These are phyloP conservation scores for Colletotrichum sp. DNA, from an alignment of 2,329 filamentous ascomycete genomes.

Conservation along the genomic window DNA sequence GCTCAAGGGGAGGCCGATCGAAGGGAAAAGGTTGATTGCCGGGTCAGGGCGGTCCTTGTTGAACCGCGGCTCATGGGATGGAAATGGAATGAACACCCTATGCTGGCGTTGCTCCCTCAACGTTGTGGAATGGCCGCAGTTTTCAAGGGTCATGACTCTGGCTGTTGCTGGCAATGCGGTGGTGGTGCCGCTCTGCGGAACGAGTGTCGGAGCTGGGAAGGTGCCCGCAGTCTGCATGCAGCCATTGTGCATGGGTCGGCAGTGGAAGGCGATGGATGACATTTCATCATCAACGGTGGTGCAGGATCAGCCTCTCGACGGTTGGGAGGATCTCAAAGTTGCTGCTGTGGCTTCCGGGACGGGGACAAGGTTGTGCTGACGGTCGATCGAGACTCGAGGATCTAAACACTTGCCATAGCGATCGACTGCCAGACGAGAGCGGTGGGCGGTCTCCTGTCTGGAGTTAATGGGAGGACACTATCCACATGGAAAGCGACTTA, in stretches of 20 bases:
- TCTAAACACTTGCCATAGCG: not conserved
- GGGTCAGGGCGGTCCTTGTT: not conserved
- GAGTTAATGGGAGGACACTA: not conserved
- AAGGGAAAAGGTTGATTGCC: not conserved
- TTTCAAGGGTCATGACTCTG: slow-evolving; percentile 8
- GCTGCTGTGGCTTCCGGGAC: not conserved
- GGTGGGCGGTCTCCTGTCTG: not conserved
- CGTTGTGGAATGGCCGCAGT: not conserved
- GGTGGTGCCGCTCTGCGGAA: not conserved
- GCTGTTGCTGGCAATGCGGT: not conserved
- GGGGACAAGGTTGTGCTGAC: not conserved
- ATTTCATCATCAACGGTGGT: not conserved
- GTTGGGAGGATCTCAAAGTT: not conserved
- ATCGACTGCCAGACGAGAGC: not conserved
- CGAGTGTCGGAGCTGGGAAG: not conserved
- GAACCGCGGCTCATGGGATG: slow-evolving; percentile 5
- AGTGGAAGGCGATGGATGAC: not conserved
- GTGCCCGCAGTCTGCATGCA: slow-evolving; percentile 3
- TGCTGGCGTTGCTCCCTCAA: slow-evolving; percentile 11
- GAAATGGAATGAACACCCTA: slow-evolving; percentile 17
- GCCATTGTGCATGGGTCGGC: slow-evolving; percentile 3
- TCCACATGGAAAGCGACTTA: not conserved
- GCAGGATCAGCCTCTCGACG: not conserved
- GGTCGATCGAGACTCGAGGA: not conserved
- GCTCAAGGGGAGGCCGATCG: not conserved